These are phyloP conservation scores for Paramecium primaurelia DNA, from an alignment of 73 alveolate genomes.

Conservation along the genomic window DNA sequence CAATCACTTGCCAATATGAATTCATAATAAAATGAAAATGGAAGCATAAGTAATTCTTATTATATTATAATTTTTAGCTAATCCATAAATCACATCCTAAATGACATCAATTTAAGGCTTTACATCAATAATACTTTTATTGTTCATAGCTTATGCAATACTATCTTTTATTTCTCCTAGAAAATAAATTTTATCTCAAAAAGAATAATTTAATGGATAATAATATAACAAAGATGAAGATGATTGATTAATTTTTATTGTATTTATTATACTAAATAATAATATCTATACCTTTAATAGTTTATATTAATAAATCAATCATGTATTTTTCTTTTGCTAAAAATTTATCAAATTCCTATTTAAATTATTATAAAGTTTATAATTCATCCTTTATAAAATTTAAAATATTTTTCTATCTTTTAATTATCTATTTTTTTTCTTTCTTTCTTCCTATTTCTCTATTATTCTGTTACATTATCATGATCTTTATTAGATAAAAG, in stretches of 20 bases:
- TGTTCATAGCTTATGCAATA: not conserved
- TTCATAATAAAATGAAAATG: not conserved
- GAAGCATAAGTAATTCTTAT: not conserved
- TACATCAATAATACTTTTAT: not conserved
- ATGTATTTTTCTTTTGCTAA: not conserved
- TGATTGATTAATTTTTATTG: not conserved
- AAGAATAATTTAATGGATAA: not conserved
- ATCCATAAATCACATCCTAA: not conserved
- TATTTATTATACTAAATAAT: not conserved
- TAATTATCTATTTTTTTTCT: not conserved
- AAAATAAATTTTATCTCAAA: not conserved
- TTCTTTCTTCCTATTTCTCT: not conserved
- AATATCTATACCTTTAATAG: not conserved
- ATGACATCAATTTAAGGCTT: not conserved
- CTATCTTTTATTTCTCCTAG: not conserved
- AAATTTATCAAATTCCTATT: not conserved
- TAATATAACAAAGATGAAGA: not conserved
- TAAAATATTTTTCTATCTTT: slow-evolving; percentile 10
- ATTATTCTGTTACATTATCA: not conserved
- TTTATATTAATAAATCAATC: not conserved
- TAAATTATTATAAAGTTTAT: slow-evolving; percentile 4
- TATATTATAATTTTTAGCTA: not conserved
- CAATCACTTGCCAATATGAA: not conserved
- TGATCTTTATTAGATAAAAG: not conserved
- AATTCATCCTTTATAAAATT: slow-evolving; percentile 29